A percentile compares a stretch with the other conserved stretches of the same genome.
These are phyloP conservation scores for Globisporangium splendens DNA, from an alignment of 352 stramenopile genomes.

Conservation along the genomic window DNA sequence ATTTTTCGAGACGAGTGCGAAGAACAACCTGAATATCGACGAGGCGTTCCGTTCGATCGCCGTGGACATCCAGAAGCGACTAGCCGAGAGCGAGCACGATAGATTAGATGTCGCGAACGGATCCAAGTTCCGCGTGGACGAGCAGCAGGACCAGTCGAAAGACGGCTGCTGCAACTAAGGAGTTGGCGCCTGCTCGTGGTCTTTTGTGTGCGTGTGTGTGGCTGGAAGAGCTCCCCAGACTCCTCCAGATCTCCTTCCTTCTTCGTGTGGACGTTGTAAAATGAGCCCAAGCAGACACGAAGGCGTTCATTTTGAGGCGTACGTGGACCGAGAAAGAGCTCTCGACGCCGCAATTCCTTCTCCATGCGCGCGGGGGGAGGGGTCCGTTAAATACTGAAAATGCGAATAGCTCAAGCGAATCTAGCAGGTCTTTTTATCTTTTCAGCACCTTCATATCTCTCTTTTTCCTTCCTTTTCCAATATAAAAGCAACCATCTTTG, in stretches of 20 bases:
- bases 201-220: neutral
- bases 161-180: slow-evolving; percentile 72
- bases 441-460: neutral
- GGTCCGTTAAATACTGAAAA: neutral
- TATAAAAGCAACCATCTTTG: neutral
- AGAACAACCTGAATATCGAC: slow-evolving; percentile 93
- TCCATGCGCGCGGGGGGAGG: too few species aligned
- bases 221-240: neutral
- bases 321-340: too few species aligned
- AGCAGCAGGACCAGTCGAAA: slow-evolving; percentile 72
- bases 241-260: neutral
- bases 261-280: too few species aligned
- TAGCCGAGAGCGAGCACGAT: slow-evolving; percentile 85
- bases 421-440: too few species aligned
- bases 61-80: slow-evolving; percentile 86
- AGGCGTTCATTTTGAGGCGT: too few species aligned
- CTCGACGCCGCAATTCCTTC: too few species aligned
- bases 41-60: slow-evolving; percentile 85
- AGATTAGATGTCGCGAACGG: slow-evolving; percentile 86
- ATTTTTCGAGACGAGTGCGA: slow-evolving; percentile 94
- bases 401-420: neutral
- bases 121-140: slow-evolving; percentile 84
- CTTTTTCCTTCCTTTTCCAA: neutral
- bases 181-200: neutral
- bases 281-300: too few species aligned